These are phyloP conservation scores for Tilletia caries DNA, from an alignment of 1,284 basidiomycete species.

Conservation along the genomic window DNA sequence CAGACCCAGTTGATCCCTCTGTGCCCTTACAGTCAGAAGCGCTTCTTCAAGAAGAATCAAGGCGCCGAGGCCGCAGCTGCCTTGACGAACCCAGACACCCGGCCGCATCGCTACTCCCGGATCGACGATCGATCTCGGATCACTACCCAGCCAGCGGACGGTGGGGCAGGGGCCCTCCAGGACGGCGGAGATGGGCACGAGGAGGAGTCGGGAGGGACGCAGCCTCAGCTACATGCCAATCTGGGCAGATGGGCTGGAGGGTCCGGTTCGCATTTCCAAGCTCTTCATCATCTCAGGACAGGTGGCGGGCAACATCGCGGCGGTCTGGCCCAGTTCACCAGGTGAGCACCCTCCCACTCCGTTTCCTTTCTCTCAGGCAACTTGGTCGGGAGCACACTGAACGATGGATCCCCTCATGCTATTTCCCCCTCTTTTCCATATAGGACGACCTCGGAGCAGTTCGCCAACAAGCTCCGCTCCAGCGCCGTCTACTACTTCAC, in stretches of 20 bases:
- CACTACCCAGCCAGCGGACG: too few relatives aligned
- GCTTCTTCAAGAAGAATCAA: conserved; percentile 8
- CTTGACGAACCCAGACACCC: neutral
- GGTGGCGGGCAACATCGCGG: neutral
- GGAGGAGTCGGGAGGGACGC: too few relatives aligned
- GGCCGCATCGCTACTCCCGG: neutral
- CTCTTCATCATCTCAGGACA: neutral
- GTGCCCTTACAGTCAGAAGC: neutral
- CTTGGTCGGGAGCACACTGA: too few relatives aligned
- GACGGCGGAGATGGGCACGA: too few relatives aligned
- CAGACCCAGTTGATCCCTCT: neutral
- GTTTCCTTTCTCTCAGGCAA: neutral
- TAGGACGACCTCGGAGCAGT: neutral
- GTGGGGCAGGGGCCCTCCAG: too few relatives aligned
- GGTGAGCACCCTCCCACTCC: neutral
- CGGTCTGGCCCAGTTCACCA: neutral
- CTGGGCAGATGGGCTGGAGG: neutral
- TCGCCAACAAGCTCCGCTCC: neutral
- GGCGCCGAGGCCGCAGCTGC: neutral
- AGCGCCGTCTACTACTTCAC: conserved; percentile 3
- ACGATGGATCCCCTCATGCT: too few relatives aligned
- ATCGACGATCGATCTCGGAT: neutral
- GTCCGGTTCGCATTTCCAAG: neutral
- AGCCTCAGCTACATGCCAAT: too few relatives aligned
- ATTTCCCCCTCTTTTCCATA: too few relatives aligned